phyloP scores from a whole-genome alignment of 805 yeast genomes.

The Myxozyma sirexii region DNA sequence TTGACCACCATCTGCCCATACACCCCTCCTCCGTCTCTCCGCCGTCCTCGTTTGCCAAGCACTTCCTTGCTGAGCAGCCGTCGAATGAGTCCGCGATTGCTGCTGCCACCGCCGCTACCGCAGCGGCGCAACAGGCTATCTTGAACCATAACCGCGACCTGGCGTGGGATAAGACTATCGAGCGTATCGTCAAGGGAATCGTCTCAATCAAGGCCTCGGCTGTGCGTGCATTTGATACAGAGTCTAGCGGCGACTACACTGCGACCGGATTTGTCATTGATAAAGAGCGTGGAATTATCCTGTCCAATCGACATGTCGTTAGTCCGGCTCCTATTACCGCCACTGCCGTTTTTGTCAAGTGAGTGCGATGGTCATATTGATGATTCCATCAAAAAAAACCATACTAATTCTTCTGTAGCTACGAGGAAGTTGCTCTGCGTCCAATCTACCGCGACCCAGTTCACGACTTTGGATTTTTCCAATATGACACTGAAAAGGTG shows the following conservation, averaged over 20 bases:
- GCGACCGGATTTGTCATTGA: constrained; percentile 35
- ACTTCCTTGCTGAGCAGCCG: background rate
- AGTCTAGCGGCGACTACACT: constrained; percentile 31
- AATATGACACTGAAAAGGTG: constrained; percentile 28
- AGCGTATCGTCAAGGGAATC: constrained; percentile 31
- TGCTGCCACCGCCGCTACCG: constrained; percentile 9
- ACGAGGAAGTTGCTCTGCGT: constrained; percentile 32
- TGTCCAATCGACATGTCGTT: constrained; percentile 34
- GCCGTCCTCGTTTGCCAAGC: background rate
- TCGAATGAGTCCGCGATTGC: background rate
- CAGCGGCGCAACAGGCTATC: constrained; percentile 7
- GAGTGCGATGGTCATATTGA: background rate
- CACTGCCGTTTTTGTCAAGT: constrained; percentile 33
- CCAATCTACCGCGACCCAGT: constrained; percentile 35
- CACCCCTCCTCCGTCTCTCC: constrained; percentile 12
- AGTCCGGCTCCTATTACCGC: constrained; percentile 33
- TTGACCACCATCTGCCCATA: background rate
- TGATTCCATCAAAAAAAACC: no score
- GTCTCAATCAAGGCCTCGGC: constrained; percentile 33
- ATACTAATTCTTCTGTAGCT: no score
- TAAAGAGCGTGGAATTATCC: constrained; percentile 28
- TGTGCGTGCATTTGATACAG: constrained; percentile 33
- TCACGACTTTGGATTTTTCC: constrained; percentile 34
- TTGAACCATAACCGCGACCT: constrained; percentile 10
- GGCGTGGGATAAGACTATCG: constrained; percentile 32